Conservation (phyloP, 768 basidiomycete genomes). For the Panellus pusillus region DNA sequence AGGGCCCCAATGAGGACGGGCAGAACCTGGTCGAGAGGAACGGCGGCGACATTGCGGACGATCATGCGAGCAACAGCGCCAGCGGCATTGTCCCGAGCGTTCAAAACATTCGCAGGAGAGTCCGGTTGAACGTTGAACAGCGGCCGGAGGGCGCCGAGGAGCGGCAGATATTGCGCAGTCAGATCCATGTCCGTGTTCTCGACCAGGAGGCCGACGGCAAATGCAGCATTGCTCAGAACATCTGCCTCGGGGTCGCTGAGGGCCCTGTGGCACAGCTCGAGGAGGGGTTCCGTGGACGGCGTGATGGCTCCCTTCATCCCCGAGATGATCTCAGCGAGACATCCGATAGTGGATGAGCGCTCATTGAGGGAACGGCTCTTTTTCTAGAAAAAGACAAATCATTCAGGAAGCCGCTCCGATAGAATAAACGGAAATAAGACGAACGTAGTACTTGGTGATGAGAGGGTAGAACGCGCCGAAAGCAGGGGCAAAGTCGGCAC, state of each 20-base stretch:
- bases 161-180: constrained; percentile 71
- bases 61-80: constrained; percentile 92
- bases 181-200: constrained; percentile 85
- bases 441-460: constrained; percentile 89
- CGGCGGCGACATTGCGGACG: constrained; percentile 67
- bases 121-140: constrained; percentile 71
- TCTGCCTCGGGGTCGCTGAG: constrained; percentile 86
- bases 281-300: constrained; percentile 75
- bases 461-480: constrained; percentile 88
- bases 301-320: constrained; percentile 89
- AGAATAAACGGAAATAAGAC: not conserved
- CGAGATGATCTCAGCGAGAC: constrained; percentile 91
- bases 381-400: constrained; percentile 48
- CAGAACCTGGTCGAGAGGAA: constrained; percentile 90
- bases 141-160: constrained; percentile 79
- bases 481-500: constrained; percentile 76
- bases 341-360: constrained; percentile 90
- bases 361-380: constrained; percentile 86
- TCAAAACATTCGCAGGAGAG: constrained; percentile 64
- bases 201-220: constrained; percentile 88
- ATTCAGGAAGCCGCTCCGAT: not conserved
- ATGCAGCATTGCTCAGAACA: constrained; percentile 95
- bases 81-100: constrained; percentile 95
- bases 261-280: constrained; percentile 82
- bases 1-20: constrained; percentile 80